A percentile compares a stretch with the other conserved stretches of the same genome.
Evolutionary conservation across 345 rosid species (phyloP).

Genomic region (Gossypium mustelinum): DNA sequence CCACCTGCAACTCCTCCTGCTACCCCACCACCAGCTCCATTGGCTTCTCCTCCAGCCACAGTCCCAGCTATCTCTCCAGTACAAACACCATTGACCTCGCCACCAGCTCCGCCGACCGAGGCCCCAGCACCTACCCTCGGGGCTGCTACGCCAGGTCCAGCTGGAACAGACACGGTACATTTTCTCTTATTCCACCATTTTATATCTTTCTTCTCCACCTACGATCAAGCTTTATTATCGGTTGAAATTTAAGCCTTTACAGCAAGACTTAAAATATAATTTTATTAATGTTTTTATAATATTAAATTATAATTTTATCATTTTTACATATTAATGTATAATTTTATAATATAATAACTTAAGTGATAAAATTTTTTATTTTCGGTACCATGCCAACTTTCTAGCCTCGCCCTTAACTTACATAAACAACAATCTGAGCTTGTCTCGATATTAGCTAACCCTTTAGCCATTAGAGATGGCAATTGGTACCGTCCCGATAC

Average conservation of each 20-base stretch:
- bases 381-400: no score
- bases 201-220: not conserved
- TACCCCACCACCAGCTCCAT: not conserved
- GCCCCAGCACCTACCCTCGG: slow-evolving; percentile 33
- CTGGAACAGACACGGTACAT: slow-evolving; percentile 32
- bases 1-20: not conserved
- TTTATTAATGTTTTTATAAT: no score
- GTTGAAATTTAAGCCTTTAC: not conserved
- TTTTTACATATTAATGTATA: not conserved
- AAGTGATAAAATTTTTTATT: no score
- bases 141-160: slow-evolving; percentile 38
- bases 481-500: no score
- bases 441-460: not conserved
- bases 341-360: no score
- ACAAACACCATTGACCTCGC: slow-evolving; percentile 21
- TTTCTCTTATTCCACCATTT: not conserved
- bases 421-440: not conserved
- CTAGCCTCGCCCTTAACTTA: no score
- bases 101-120: slow-evolving; percentile 48
- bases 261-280: no score
- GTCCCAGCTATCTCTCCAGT: slow-evolving; percentile 25
- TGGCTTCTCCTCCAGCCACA: slow-evolving; percentile 5
- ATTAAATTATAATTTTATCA: not conserved
- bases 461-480: not conserved
- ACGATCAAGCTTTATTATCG: not conserved